Evolutionary conservation across 1,284 basidiomycete genomes (phyloP).

Genomic region (Heterobasidion parviporum): DNA sequence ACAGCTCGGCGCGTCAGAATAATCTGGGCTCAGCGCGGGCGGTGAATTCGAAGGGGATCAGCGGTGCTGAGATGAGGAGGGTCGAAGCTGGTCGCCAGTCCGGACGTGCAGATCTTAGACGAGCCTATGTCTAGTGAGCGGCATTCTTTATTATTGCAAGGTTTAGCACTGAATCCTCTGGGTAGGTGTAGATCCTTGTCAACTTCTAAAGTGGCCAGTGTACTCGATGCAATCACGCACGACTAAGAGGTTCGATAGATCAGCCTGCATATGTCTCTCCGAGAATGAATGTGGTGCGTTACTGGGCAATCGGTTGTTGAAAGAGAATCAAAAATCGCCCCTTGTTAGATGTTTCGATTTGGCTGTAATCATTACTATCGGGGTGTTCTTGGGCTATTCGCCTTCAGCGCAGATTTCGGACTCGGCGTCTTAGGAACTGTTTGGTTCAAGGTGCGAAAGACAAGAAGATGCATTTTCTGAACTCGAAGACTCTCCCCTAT

Average conservation of each 20-base stretch:
- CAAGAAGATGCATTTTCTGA: slow-evolving; percentile 28
- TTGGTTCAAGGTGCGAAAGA: slow-evolving; percentile 68
- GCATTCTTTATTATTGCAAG: slow-evolving; percentile 9
- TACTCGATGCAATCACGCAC: slow-evolving; percentile 59
- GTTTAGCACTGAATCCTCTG: background rate
- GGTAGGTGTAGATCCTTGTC: slow-evolving; percentile 76
- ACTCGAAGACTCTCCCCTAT: background rate
- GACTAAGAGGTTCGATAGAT: slow-evolving; percentile 69
- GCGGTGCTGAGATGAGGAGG: slow-evolving; percentile 80
- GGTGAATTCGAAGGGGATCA: slow-evolving; percentile 69
- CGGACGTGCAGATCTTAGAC: slow-evolving; percentile 77
- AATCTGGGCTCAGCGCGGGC: slow-evolving; percentile 29
- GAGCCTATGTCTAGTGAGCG: slow-evolving; percentile 72
- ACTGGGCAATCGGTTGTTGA: background rate
- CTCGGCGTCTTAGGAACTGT: slow-evolving; percentile 63
- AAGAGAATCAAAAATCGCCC: background rate
- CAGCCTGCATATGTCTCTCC: slow-evolving; percentile 54
- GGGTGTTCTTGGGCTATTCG: slow-evolving; percentile 80
- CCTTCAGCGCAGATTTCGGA: slow-evolving; percentile 73
- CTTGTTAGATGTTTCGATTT: too few relatives aligned
- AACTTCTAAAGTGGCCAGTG: slow-evolving; percentile 69
- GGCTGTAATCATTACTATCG: slow-evolving; percentile 63
- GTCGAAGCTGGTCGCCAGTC: slow-evolving; percentile 76
- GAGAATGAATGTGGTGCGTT: slow-evolving; percentile 47
- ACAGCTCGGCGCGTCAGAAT: slow-evolving; percentile 66